Evolutionary conservation across 805 yeast genomes (phyloP).

Genomic region (Yarrowia alimentaria): DNA sequence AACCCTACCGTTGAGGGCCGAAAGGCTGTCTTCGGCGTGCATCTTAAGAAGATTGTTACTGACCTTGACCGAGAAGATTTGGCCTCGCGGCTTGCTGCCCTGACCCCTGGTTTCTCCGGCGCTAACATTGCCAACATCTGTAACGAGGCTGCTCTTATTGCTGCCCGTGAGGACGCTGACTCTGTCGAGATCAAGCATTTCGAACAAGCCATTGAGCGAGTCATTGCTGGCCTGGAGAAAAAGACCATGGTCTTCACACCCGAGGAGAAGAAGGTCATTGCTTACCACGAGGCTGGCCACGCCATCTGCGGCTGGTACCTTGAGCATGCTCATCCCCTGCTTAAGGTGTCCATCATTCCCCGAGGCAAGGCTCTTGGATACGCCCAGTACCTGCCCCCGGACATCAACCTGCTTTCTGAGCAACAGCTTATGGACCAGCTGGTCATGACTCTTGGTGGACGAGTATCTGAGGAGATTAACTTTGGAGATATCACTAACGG

Average conservation of each 20-base stretch:
- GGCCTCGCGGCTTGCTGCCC: slow-evolving; percentile 86
- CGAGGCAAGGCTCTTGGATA: slow-evolving; percentile 96
- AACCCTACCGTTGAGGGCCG: slow-evolving; percentile 89
- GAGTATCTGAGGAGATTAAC: slow-evolving; percentile 93
- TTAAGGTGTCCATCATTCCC: slow-evolving; percentile 95
- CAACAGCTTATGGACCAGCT: slow-evolving; percentile 82
- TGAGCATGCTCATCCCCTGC: slow-evolving; percentile 84
- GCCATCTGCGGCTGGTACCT: slow-evolving; percentile 98
- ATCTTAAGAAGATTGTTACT: slow-evolving; percentile 69
- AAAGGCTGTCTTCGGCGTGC: slow-evolving; percentile 86
- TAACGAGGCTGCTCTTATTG: slow-evolving; percentile 96
- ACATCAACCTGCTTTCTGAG: slow-evolving; percentile 72
- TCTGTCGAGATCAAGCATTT: slow-evolving; percentile 75
- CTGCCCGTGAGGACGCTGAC: slow-evolving; percentile 79
- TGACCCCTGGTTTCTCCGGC: slow-evolving; percentile 98
- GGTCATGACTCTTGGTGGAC: slow-evolving; percentile 96
- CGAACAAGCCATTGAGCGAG: slow-evolving; percentile 96
- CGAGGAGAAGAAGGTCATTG: slow-evolving; percentile 86
- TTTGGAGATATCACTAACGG: slow-evolving; percentile 93
- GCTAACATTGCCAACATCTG: slow-evolving; percentile 98
- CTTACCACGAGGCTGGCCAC: slow-evolving; percentile 98
- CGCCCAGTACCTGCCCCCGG: slow-evolving; percentile 96
- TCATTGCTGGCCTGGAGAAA: slow-evolving; percentile 92
- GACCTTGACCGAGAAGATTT: slow-evolving; percentile 53
- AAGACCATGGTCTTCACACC: slow-evolving; percentile 79